A percentile compares a stretch with the other conserved stretches of the same genome.
Evolutionary conservation across 2,329 filamentous ascomycete genomes (phyloP).

Genomic region (Fusarium praegraminearum): DNA sequence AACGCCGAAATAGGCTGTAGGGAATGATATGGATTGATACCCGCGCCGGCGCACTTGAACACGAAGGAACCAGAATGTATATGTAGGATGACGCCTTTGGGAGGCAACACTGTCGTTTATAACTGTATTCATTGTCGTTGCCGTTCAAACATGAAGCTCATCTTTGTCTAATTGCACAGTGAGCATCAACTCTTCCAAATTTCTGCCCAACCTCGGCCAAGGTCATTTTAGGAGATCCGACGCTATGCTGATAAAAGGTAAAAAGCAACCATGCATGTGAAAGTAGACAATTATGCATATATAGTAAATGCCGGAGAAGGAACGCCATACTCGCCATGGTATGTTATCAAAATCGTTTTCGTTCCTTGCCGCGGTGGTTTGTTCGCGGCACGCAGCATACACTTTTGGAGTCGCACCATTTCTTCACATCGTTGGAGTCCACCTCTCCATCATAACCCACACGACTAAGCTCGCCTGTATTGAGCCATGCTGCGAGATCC

Average conservation of each 20-base stretch:
- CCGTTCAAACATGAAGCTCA: slow-evolving; percentile 17
- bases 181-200: slow-evolving; percentile 10
- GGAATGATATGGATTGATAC: slow-evolving; percentile 28
- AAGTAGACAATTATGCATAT: slow-evolving; percentile 4
- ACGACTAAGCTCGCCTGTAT: slow-evolving; percentile 73
- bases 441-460: slow-evolving; percentile 76
- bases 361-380: slow-evolving; percentile 63
- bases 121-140: slow-evolving; percentile 27
- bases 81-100: slow-evolving; percentile 6
- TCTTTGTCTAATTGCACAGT: slow-evolving; percentile 10
- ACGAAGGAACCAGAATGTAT: slow-evolving; percentile 24
- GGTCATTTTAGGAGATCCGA: neutral
- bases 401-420: slow-evolving; percentile 90
- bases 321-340: slow-evolving; percentile 34
- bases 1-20: neutral
- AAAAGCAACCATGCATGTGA: slow-evolving; percentile 2
- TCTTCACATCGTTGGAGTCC: slow-evolving; percentile 75
- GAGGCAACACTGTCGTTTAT: slow-evolving; percentile 11
- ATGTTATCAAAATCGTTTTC: slow-evolving; percentile 59
- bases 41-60: slow-evolving; percentile 34
- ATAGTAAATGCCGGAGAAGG: slow-evolving; percentile 10
- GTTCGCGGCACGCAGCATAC: slow-evolving; percentile 84
- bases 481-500: slow-evolving; percentile 86
- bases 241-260: neutral
- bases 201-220: slow-evolving; percentile 1